Percentiles rank a stretch among this genome's conserved stretches.
Evolutionary conservation across 306 rosid genomes (phyloP).

Genomic region (Morella rubra): DNA sequence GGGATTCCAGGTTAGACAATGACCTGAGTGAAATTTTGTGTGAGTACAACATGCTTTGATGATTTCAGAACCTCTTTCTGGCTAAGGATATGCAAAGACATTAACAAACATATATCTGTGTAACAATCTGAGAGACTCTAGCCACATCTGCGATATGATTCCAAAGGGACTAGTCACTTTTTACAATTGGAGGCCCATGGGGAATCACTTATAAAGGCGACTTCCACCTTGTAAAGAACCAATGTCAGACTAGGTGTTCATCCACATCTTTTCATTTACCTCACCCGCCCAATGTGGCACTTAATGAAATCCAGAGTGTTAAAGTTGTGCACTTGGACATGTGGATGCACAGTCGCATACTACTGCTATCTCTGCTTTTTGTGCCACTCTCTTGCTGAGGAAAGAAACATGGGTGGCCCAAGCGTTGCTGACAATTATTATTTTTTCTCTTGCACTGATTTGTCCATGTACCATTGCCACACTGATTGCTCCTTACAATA

Average conservation of each 20-base stretch:
- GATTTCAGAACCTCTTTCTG: neutral
- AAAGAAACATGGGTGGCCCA: neutral
- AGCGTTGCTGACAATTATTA: neutral
- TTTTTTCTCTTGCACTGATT: conserved; percentile 7
- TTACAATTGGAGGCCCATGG: no score
- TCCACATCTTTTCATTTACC: no score
- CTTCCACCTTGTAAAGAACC: no score
- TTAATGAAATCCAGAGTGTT: no score
- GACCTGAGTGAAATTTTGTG: conserved; percentile 12
- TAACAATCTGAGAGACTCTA: no score
- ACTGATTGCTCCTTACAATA: neutral
- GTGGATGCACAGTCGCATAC: neutral
- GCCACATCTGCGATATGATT: no score
- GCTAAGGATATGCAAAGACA: neutral
- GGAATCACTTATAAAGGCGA: no score
- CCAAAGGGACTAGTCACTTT: no score
- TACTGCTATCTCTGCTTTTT: neutral
- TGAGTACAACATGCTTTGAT: neutral
- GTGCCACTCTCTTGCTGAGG: neutral
- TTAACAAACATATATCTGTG: neutral
- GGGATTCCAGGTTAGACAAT: conserved; percentile 83
- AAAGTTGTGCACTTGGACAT: neutral
- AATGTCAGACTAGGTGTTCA: no score
- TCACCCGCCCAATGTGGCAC: no score
- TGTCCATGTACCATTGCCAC: neutral